These are phyloP conservation scores for Phaeosphaeria sp. DNA, from an alignment of 2,329 filamentous ascomycete genomes.

Conservation along the genomic window DNA sequence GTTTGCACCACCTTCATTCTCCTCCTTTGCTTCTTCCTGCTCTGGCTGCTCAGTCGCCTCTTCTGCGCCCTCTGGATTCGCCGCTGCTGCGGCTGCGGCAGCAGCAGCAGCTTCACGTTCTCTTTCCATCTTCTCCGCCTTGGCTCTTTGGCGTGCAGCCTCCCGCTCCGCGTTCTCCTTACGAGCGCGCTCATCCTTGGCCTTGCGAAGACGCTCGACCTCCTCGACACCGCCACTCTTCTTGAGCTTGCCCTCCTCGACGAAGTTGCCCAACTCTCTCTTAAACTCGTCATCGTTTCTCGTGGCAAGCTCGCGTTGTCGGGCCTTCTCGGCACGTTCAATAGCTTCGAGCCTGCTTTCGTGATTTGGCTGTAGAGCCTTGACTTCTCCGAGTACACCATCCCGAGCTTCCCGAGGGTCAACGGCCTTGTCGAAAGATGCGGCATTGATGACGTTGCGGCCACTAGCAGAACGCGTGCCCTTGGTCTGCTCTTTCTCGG, in stretches of 20 bases:
- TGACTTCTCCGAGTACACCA: constrained; percentile 88
- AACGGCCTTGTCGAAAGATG: constrained; percentile 55
- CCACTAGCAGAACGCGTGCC: constrained; percentile 59
- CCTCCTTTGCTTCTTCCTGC: constrained; percentile 39
- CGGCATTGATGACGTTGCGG: constrained; percentile 42
- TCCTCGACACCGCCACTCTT: constrained; percentile 96
- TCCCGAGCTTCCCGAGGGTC: constrained; percentile 88
- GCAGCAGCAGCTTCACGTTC: constrained; percentile 41
- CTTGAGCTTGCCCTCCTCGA: constrained; percentile 89
- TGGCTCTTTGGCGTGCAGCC: constrained; percentile 53
- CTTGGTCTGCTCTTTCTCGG: constrained; percentile 61
- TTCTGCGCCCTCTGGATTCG: constrained; percentile 28
- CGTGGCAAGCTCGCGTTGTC: constrained; percentile 85
- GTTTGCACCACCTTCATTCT: constrained; percentile 44
- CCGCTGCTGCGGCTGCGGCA: constrained; percentile 28
- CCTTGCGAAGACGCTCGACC: constrained; percentile 81
- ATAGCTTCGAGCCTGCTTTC: constrained; percentile 93
- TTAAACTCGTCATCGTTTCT: constrained; percentile 78
- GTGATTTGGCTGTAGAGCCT: constrained; percentile 92
- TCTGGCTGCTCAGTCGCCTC: constrained; percentile 15
- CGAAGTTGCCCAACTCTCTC: constrained; percentile 84
- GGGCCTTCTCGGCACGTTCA: constrained; percentile 90
- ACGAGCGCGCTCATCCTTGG: constrained; percentile 85
- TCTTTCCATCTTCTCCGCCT: constrained; percentile 53
- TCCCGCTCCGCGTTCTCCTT: constrained; percentile 72